These are phyloP conservation scores for Fraxinus americana DNA, from an alignment of 257 asterid genomes.

Conservation along the genomic window DNA sequence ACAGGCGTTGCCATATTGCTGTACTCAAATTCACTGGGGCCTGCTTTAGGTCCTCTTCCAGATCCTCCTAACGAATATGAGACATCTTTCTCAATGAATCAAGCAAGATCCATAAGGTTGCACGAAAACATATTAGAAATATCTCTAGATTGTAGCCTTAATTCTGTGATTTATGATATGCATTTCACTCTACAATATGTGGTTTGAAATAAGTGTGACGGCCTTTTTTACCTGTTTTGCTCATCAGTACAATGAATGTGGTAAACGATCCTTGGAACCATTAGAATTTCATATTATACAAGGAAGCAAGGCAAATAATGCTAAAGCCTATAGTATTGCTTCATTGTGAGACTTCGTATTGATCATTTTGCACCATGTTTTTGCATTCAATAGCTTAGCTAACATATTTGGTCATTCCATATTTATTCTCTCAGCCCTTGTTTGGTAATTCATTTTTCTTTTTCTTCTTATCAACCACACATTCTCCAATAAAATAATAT, in stretches of 20 bases:
- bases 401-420: background rate
- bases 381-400: background rate
- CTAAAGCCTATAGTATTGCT: constrained; percentile 2
- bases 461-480: too few relatives aligned
- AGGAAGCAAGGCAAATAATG: background rate
- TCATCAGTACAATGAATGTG: background rate
- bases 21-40: constrained; percentile 47
- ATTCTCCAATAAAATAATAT: too few relatives aligned
- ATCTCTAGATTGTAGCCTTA: constrained; percentile 23
- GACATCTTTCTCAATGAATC: constrained; percentile 83
- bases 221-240: background rate
- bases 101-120: constrained; percentile 95
- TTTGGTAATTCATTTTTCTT: too few relatives aligned
- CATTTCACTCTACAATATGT: constrained; percentile 14
- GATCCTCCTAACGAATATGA: constrained; percentile 85
- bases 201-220: constrained; percentile 1
- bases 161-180: constrained; percentile 9
- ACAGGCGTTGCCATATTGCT: constrained; percentile 77
- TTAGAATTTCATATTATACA: background rate
- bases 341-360: constrained; percentile 10
- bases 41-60: constrained; percentile 95
- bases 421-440: background rate
- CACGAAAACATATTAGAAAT: constrained; percentile 26
- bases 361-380: constrained; percentile 6
- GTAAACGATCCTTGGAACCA: constrained; percentile 9